Conservation (phyloP, 129 eudicot genomes). For the Flaveria sonorensis region DNA sequence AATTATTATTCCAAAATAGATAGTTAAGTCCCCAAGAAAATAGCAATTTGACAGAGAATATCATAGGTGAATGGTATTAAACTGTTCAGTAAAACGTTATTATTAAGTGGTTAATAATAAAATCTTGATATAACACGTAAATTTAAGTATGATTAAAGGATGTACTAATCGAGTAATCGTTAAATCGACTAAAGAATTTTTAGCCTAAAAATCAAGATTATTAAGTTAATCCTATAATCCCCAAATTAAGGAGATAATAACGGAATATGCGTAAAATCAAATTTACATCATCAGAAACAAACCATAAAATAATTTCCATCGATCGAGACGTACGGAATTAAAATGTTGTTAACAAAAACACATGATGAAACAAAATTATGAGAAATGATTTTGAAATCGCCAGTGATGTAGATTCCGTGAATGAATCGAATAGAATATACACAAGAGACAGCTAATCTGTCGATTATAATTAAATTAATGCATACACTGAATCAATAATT, state of each 20-base stretch:
- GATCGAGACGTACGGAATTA: conserved; percentile 35
- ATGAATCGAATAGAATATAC: not conserved
- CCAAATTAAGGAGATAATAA: conserved; percentile 19
- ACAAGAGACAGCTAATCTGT: conserved; percentile 29
- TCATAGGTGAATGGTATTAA: too few species aligned
- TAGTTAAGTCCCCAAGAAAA: too few species aligned
- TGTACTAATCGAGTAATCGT: too few species aligned
- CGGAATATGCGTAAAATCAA: conserved; percentile 27
- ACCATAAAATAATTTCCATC: conserved; percentile 17
- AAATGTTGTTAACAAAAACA: conserved; percentile 18
- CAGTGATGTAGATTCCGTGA: conserved; percentile 21
- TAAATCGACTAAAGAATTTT: not conserved
- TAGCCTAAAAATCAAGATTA: not conserved
- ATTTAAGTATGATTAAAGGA: too few species aligned
- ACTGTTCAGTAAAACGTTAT: too few species aligned
- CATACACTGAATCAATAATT: conserved; percentile 1
- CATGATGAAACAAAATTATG: conserved; percentile 37
- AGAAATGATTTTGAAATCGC: conserved; percentile 14
- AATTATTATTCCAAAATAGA: too few species aligned
- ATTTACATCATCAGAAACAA: not conserved
- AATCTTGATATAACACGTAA: too few species aligned
- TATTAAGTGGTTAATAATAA: too few species aligned
- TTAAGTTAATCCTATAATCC: not conserved
- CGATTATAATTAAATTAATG: conserved; percentile 18
- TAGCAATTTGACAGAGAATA: too few species aligned